Evolutionary conservation across 371 early-diverging fungal genomes (phyloP), one percentile per base, ranked within the genome.

Genomic region (Mucor piriformis): DNA sequence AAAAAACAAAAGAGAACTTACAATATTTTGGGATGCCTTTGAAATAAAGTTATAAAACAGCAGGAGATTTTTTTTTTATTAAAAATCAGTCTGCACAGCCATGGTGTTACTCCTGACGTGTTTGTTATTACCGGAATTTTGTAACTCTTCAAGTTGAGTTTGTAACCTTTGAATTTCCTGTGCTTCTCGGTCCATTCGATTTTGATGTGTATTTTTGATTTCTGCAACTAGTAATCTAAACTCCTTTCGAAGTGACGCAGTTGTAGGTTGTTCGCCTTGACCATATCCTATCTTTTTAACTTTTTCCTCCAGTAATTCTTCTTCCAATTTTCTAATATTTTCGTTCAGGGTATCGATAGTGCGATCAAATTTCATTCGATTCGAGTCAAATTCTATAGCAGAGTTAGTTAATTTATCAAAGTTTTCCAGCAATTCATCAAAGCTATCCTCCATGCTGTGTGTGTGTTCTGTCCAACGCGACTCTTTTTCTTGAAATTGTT

Each of bases 1-100:
- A 57, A 84, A 82, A 58, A 86, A 91, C 49, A 87, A 87, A 67
- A 87, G 88, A 77, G 95, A 94, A 52, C 85, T 81, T 62, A 74
- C 88, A 51, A 73, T 94, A 3, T 62, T 82, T 53, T 92, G 88
- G 72, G 92, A 94, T 57, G 71, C 83, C 21, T 72, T 95, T 50
- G 95, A 94, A 71, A 18, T 42, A 42, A 42, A 42, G 8, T 29
- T 29, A 6, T 29, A 29, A 29, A 29, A 8, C 1, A 29, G 93
- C 91, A 61, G 86, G 89, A 56, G 58, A 73, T 20, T 74, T 12
- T 8, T 43, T 43, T 43, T 16, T 6, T n/a, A 15, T 42, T 42
- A 42, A 7, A 42, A 46, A 46, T 46, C 46, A 21, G 56, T 55
- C 16, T 59, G 59, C 34, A 51, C 44, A n/a, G 59, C 42, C 52